Percentiles rank a stretch among this genome's conserved stretches.
phyloP scores from a whole-genome alignment of 495 filamentous ascomycete species.

The Tirmania nivea region DNA sequence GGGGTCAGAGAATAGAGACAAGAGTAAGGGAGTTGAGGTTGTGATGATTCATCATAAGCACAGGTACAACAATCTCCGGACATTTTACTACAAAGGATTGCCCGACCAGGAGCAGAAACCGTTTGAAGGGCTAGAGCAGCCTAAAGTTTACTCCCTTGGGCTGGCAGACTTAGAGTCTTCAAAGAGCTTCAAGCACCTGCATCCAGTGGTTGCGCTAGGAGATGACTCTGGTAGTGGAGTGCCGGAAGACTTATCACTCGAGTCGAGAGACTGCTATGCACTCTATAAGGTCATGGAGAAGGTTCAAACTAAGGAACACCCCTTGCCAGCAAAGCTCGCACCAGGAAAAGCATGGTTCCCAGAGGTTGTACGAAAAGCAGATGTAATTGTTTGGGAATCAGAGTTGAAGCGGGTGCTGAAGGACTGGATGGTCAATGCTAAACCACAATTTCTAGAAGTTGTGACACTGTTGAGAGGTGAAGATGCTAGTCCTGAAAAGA shows the following conservation, averaged over 20 bases:
- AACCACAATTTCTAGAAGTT: slow-evolving; percentile 33
- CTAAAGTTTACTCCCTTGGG: not conserved
- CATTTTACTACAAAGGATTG: slow-evolving; percentile 37
- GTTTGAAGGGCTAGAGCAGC: not conserved
- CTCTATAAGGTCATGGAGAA: slow-evolving; percentile 41
- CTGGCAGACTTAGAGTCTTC: not conserved
- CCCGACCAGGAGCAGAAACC: not conserved
- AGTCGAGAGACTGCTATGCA: slow-evolving; percentile 44
- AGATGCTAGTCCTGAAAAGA: no score
- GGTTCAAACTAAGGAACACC: slow-evolving; percentile 26
- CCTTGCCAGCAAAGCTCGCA: slow-evolving; percentile 18
- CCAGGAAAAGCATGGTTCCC: not conserved
- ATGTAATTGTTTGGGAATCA: slow-evolving; percentile 44
- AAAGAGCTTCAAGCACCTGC: slow-evolving; percentile 22
- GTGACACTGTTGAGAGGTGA: not conserved
- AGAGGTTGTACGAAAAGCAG: slow-evolving; percentile 33
- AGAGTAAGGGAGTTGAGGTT: slow-evolving; percentile 30
- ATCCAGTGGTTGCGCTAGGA: slow-evolving; percentile 41
- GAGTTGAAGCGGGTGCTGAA: slow-evolving; percentile 35
- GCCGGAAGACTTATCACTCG: slow-evolving; percentile 41
- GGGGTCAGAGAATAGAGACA: not conserved
- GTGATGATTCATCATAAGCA: slow-evolving; percentile 42
- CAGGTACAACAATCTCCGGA: slow-evolving; percentile 53
- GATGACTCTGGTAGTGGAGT: slow-evolving; percentile 33
- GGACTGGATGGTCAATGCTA: slow-evolving; percentile 35